Conservation (phyloP, 2,329 filamentous ascomycete genomes). For the Verticillium isaacii region DNA sequence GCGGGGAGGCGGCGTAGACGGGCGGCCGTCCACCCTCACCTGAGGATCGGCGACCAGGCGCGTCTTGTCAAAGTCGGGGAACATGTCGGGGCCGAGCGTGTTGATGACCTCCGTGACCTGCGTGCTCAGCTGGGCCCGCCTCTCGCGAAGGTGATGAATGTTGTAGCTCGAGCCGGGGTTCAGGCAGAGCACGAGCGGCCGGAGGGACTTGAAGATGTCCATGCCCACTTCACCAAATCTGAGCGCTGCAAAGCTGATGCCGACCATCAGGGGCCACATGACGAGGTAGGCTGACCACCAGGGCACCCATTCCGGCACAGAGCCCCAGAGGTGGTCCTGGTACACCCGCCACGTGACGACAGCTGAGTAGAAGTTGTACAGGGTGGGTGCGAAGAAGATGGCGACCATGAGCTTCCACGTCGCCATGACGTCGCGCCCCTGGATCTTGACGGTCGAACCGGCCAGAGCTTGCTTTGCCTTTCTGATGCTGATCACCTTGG, state of each 20-base stretch:
- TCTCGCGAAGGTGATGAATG: constrained; percentile 69
- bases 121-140: constrained; percentile 68
- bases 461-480: constrained; percentile 83
- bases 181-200: constrained; percentile 80
- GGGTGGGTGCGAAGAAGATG: constrained; percentile 72
- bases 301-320: constrained; percentile 73
- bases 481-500: constrained; percentile 74
- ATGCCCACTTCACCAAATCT: constrained; percentile 97
- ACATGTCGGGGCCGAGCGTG: constrained; percentile 90
- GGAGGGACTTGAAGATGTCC: constrained; percentile 94
- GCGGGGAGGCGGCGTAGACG: constrained; percentile 20
- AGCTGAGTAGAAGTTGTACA: constrained; percentile 78
- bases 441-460: constrained; percentile 82
- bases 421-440: constrained; percentile 83
- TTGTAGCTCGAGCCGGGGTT: constrained; percentile 81
- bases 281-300: constrained; percentile 71
- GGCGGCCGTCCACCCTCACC: constrained; percentile 26
- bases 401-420: constrained; percentile 94
- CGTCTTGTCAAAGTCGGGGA: constrained; percentile 85
- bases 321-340: constrained; percentile 77
- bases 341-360: constrained; percentile 73
- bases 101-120: constrained; percentile 93
- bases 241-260: constrained; percentile 86
- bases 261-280: constrained; percentile 76
- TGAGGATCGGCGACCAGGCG: constrained; percentile 60